These are phyloP conservation scores for Fistulifera pelliculosa DNA, from an alignment of 108 stramenopile genomes.

Conservation along the genomic window DNA sequence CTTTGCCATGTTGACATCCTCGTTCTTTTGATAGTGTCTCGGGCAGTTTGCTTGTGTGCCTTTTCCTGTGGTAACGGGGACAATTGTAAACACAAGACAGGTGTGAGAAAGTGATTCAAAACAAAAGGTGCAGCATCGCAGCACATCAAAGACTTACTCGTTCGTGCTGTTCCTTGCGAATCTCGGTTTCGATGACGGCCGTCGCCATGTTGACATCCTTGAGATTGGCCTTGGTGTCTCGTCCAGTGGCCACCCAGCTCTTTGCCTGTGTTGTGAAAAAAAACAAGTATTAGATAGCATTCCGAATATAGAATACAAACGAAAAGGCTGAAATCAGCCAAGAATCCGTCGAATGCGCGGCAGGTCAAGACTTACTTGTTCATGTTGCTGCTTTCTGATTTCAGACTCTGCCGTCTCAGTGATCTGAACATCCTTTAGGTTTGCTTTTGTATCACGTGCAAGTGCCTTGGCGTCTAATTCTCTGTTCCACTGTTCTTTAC, in stretches of 20 bases:
- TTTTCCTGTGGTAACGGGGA: not conserved
- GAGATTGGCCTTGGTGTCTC: constrained; percentile 12
- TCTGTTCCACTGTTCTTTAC: constrained; percentile 12
- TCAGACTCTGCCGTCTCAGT: constrained; percentile 1
- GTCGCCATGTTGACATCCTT: constrained; percentile 26
- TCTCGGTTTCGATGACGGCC: constrained; percentile 10
- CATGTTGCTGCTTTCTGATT: constrained; percentile 8
- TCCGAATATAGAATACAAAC: no score
- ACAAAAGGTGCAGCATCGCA: not conserved
- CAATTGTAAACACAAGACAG: not conserved
- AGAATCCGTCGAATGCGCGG: no score
- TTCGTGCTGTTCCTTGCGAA: constrained; percentile 13
- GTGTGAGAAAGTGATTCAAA: not conserved
- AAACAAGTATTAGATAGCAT: no score
- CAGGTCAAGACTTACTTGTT: constrained; percentile 7
- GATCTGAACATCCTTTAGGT: constrained; percentile 24
- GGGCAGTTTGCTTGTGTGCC: not conserved
- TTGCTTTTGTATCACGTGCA: constrained; percentile 8
- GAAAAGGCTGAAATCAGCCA: no score
- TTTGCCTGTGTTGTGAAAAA: constrained; percentile 6
- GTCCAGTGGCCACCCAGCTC: constrained; percentile 15
- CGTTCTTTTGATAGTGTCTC: not conserved
- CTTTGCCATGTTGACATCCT: constrained; percentile 6
- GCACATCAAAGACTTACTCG: not conserved
- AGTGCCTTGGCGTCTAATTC: constrained; percentile 20